These are phyloP conservation scores for Fusarium paranaense DNA, from an alignment of 2,329 filamentous ascomycete species.

Conservation along the genomic window DNA sequence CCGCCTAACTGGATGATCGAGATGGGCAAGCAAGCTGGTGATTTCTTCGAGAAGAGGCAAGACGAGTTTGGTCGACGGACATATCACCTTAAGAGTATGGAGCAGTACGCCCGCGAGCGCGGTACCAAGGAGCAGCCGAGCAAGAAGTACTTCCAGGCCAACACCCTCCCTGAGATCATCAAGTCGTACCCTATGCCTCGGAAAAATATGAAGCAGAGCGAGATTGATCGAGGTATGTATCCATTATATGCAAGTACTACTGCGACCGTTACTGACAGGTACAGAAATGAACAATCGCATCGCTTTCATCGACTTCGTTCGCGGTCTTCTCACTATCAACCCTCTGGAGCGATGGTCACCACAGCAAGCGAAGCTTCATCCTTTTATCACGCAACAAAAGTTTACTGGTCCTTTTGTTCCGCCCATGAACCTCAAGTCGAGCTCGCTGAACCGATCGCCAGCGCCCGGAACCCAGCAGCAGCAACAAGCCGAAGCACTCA, in stretches of 20 bases:
- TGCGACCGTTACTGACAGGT: conserved; percentile 34
- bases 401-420: conserved; percentile 96
- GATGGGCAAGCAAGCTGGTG: conserved; percentile 96
- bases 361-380: conserved; percentile 95
- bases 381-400: conserved; percentile 98
- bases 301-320: conserved; percentile 97
- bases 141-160: conserved; percentile 99
- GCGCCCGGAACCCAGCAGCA: conserved; percentile 96
- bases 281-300: conserved; percentile 98
- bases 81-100: conserved; percentile 95
- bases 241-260: neutral
- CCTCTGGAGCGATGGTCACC: conserved; percentile 97
- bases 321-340: conserved; percentile 92
- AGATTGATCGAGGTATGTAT: conserved; percentile 90
- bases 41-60: conserved; percentile 93
- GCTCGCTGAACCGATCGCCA: conserved; percentile 85
- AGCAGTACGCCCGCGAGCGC: conserved; percentile 96
- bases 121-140: conserved; percentile 98
- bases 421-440: conserved; percentile 94
- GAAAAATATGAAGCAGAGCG: conserved; percentile 98
- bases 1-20: conserved; percentile 99
- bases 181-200: conserved; percentile 97
- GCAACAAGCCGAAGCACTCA: conserved; percentile 92
- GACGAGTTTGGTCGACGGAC: conserved; percentile 94
- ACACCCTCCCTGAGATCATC: conserved; percentile 94